Conservation (phyloP, 306 rosid species). For the Rosa multiflora region DNA sequence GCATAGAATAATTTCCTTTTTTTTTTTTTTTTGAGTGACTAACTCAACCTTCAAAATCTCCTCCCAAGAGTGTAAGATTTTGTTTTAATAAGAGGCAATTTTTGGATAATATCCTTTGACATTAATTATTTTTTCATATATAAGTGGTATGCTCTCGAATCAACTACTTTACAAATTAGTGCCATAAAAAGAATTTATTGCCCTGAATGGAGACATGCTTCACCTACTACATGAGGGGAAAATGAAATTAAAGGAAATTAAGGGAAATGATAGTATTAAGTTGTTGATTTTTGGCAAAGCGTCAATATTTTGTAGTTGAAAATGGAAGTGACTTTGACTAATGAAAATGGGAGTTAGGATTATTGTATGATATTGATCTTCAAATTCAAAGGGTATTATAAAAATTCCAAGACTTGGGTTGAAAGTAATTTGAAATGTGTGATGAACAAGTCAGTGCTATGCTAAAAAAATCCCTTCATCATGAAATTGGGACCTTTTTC, state of each 20-base stretch:
- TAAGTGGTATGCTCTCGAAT: background rate
- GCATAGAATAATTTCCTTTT: no score
- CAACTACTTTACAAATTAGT: background rate
- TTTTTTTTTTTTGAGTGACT: background rate
- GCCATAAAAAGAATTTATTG: background rate
- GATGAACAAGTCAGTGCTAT: constrained; percentile 3
- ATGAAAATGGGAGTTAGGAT: background rate
- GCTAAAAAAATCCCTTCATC: background rate
- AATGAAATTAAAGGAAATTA: background rate
- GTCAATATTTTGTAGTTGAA: constrained; percentile 11
- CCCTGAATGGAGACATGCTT: background rate
- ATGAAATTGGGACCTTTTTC: background rate
- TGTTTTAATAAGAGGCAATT: background rate
- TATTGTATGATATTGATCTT: background rate
- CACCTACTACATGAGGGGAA: background rate
- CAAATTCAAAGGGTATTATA: background rate
- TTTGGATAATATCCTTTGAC: background rate
- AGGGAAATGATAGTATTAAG: background rate
- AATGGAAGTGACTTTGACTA: constrained; percentile 8
- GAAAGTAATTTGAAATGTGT: background rate
- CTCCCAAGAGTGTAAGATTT: background rate
- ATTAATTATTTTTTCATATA: background rate
- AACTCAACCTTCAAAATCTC: background rate
- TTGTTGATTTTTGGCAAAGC: background rate
- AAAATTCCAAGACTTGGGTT: constrained; percentile 12